Evolutionary conservation across 495 filamentous ascomycete genomes (phyloP).

Genomic region (Sordaria brevicollis): DNA sequence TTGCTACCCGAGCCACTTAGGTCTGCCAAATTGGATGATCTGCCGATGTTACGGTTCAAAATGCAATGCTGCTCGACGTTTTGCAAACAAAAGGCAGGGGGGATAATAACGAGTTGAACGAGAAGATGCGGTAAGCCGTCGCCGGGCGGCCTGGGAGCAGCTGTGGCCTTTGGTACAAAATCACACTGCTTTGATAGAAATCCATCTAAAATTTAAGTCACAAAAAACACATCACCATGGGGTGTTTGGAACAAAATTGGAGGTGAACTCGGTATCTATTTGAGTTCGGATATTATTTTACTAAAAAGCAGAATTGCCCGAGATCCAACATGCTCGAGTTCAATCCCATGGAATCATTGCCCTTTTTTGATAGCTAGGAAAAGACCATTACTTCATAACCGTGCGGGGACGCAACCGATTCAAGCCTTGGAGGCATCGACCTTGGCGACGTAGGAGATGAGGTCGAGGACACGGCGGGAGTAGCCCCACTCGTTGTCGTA

Average conservation of each 20-base stretch:
- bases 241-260: not conserved
- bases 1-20: too few species aligned
- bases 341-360: not conserved
- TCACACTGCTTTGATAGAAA: not conserved
- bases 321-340: not conserved
- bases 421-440: constrained; percentile 51
- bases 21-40: too few species aligned
- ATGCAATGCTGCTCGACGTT: too few species aligned
- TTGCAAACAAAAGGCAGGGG: too few species aligned
- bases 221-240: not conserved
- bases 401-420: constrained; percentile 10
- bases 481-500: constrained; percentile 89
- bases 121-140: not conserved
- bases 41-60: too few species aligned
- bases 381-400: constrained; percentile 5
- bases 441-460: constrained; percentile 86
- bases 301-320: not conserved
- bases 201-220: too few species aligned
- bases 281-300: not conserved
- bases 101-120: too few species aligned
- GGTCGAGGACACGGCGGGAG: constrained; percentile 96
- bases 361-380: not conserved
- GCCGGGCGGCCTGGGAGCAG: not conserved
- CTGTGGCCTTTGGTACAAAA: not conserved
- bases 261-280: not conserved